Conservation (phyloP, 106 monocot species). For the Acanthochlamys bracteata region DNA sequence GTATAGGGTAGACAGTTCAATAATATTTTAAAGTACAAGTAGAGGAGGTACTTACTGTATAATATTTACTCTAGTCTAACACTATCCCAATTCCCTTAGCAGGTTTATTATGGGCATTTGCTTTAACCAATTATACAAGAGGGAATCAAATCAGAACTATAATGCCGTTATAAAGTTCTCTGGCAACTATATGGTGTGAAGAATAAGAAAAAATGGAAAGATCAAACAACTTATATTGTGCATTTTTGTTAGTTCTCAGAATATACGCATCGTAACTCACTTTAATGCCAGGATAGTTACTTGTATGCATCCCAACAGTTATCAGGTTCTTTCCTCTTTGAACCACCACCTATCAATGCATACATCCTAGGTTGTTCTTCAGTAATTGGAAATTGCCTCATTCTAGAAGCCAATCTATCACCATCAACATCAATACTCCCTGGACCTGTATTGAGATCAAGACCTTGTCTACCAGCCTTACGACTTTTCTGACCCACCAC, state of each 20-base stretch:
- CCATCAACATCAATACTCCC: slow-evolving; percentile 46
- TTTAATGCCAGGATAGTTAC: slow-evolving; percentile 52
- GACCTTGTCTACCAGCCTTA: slow-evolving; percentile 47
- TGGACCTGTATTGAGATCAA: slow-evolving; percentile 86
- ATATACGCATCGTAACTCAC: background rate
- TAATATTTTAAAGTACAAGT: too few species aligned
- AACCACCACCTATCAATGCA: slow-evolving; percentile 30
- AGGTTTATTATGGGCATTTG: too few species aligned
- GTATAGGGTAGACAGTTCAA: too few species aligned
- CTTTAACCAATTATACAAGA: too few species aligned
- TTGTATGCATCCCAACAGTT: slow-evolving; percentile 64
- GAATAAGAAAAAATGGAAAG: background rate
- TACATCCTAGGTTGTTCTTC: slow-evolving; percentile 56
- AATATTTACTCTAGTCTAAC: too few species aligned
- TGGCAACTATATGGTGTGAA: background rate
- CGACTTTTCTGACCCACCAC: slow-evolving; percentile 41
- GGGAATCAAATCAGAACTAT: too few species aligned
- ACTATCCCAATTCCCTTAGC: too few species aligned
- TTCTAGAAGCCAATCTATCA: slow-evolving; percentile 22
- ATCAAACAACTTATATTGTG: background rate
- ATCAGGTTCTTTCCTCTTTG: slow-evolving; percentile 18
- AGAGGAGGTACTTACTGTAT: too few species aligned
- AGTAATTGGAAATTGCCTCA: slow-evolving; percentile 40
- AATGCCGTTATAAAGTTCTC: background rate
- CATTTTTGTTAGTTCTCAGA: background rate